These are phyloP conservation scores for Klebsormidium nitens DNA, from an alignment of 139 green algal genomes.

Conservation along the genomic window DNA sequence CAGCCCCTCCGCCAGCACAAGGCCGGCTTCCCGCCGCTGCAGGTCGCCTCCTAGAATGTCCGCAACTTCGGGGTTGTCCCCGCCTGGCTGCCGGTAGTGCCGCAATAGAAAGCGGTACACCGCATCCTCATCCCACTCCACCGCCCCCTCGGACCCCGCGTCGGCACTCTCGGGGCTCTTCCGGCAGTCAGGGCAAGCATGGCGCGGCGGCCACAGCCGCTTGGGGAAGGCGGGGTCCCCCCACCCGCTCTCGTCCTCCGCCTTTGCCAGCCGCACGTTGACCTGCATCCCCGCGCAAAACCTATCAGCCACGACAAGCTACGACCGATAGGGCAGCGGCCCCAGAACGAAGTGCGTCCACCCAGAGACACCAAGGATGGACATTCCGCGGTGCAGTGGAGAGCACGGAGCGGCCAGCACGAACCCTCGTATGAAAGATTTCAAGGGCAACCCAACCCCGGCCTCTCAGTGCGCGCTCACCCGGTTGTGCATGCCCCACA, in stretches of 20 bases:
- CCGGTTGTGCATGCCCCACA: slow-evolving; percentile 72
- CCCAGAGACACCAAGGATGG: background rate
- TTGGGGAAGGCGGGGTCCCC: slow-evolving; percentile 66
- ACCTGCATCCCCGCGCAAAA: slow-evolving; percentile 56
- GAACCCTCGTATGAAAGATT: background rate
- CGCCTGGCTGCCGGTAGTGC: too few relatives aligned
- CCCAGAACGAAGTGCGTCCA: too few relatives aligned
- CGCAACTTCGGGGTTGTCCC: too few relatives aligned
- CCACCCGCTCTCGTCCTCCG: slow-evolving; percentile 44
- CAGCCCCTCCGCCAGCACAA: too few relatives aligned
- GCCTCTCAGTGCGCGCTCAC: slow-evolving; percentile 22
- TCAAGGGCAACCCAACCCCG: background rate
- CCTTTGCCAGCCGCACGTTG: slow-evolving; percentile 49
- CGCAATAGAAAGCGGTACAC: background rate
- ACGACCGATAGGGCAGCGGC: background rate
- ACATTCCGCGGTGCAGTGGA: background rate
- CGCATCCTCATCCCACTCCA: background rate
- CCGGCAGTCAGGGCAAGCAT: slow-evolving; percentile 44
- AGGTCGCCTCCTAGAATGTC: too few relatives aligned
- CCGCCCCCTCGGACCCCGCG: background rate
- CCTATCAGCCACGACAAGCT: background rate
- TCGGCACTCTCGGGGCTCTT: too few relatives aligned
- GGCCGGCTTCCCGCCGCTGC: too few relatives aligned
- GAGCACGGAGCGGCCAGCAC: background rate
- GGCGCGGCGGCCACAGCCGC: slow-evolving; percentile 49